These are phyloP conservation scores for Gamarada debralockiae DNA, from an alignment of 495 filamentous ascomycete species.

Conservation along the genomic window DNA sequence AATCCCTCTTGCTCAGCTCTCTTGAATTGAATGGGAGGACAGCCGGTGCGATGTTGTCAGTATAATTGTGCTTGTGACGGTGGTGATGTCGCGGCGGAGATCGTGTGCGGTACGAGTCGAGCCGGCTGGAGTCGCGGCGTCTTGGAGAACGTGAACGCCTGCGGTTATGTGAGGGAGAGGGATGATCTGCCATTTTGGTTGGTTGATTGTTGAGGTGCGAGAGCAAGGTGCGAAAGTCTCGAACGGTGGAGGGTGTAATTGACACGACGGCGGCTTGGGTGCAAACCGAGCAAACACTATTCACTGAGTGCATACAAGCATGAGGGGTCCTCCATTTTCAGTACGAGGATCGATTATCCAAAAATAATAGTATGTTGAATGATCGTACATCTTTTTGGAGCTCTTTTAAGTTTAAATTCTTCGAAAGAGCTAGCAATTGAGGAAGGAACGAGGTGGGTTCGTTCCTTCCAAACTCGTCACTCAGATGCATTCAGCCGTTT, in stretches of 20 bases:
- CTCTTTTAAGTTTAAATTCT: no score
- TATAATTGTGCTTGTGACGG: slow-evolving; percentile 17
- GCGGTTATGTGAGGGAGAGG: not conserved
- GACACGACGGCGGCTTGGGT: no score
- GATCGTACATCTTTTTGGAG: no score
- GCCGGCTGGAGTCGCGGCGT: slow-evolving; percentile 1
- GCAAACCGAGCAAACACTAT: no score
- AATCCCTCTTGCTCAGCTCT: slow-evolving; percentile 61
- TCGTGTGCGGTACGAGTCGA: slow-evolving; percentile 16
- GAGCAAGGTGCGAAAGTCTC: no score
- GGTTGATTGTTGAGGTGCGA: not conserved
- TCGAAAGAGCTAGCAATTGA: no score
- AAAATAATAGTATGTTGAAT: no score
- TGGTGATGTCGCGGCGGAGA: slow-evolving; percentile 24
- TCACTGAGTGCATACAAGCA: no score
- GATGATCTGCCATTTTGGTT: slow-evolving; percentile 15
- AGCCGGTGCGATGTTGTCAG: slow-evolving; percentile 4
- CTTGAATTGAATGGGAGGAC: slow-evolving; percentile 65
- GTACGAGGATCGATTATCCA: no score
- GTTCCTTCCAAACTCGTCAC: not conserved
- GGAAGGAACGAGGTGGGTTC: not conserved
- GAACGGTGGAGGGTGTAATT: no score
- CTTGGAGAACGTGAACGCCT: slow-evolving; percentile 17
- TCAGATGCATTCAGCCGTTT: not conserved
- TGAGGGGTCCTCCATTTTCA: no score